These are phyloP conservation scores for Globisporangium iwayamae DNA, from an alignment of 352 stramenopile genomes.

Conservation along the genomic window DNA sequence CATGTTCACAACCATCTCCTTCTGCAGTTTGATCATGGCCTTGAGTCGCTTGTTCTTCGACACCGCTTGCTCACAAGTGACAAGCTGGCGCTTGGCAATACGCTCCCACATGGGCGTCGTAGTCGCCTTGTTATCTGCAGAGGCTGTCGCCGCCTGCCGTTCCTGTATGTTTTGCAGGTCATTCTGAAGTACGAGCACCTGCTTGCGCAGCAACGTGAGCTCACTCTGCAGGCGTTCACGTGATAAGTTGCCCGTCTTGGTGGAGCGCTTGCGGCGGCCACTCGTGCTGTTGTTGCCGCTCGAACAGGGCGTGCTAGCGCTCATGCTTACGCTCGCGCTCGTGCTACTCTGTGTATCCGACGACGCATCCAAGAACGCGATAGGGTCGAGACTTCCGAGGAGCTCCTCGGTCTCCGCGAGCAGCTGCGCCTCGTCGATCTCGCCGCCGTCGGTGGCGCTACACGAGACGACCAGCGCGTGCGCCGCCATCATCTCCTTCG, in stretches of 20 bases:
- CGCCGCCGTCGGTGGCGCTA: background rate
- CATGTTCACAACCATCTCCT: slow-evolving; percentile 6
- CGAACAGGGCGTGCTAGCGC: background rate
- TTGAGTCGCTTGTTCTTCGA: slow-evolving; percentile 11
- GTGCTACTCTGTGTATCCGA: background rate
- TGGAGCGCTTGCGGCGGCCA: background rate
- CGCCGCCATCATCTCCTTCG: no score
- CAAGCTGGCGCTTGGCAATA: slow-evolving; percentile 14
- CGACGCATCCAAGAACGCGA: background rate
- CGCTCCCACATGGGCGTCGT: slow-evolving; percentile 5
- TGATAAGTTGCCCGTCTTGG: slow-evolving; percentile 15
- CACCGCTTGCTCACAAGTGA: background rate
- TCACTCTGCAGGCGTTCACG: slow-evolving; percentile 26
- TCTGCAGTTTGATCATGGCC: slow-evolving; percentile 10
- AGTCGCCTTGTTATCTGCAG: background rate
- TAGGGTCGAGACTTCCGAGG: background rate
- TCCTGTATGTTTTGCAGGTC: slow-evolving; percentile 12
- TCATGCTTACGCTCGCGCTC: background rate
- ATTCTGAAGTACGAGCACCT: slow-evolving; percentile 20
- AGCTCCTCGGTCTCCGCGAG: slow-evolving; percentile 5
- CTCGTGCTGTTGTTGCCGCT: background rate
- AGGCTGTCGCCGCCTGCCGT: background rate
- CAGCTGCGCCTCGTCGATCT: slow-evolving; percentile 4
- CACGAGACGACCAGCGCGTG: background rate
- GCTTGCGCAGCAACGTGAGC: slow-evolving; percentile 19